phyloP scores from a whole-genome alignment of 2,329 filamentous ascomycete genomes.

The Didymella keratinophila region DNA sequence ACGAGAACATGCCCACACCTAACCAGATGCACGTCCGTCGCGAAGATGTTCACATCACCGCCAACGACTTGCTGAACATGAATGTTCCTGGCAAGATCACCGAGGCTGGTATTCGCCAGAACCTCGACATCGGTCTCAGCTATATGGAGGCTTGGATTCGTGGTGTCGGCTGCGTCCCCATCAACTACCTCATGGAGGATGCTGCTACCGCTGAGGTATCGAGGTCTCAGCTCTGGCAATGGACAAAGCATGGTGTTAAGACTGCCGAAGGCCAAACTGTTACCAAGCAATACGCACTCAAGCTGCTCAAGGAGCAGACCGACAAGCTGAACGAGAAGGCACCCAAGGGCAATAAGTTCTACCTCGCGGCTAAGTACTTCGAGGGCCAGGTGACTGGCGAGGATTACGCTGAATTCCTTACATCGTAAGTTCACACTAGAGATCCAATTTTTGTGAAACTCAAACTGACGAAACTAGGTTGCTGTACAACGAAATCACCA shows the following conservation, averaged over 20 bases:
- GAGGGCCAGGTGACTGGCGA: slow-evolving; percentile 92
- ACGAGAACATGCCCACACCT: slow-evolving; percentile 97
- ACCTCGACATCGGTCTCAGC: slow-evolving; percentile 92
- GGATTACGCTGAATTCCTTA: slow-evolving; percentile 97
- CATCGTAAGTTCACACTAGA: slow-evolving; percentile 65
- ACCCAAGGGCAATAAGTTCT: slow-evolving; percentile 88
- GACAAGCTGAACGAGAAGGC: slow-evolving; percentile 77
- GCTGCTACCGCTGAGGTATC: slow-evolving; percentile 97
- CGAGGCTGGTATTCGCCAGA: slow-evolving; percentile 95
- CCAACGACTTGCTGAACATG: slow-evolving; percentile 96
- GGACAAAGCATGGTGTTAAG: slow-evolving; percentile 76
- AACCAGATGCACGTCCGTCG: slow-evolving; percentile 94
- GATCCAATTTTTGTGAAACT: background rate
- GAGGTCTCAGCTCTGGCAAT: slow-evolving; percentile 95
- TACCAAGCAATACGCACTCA: slow-evolving; percentile 89
- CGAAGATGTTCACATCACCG: slow-evolving; percentile 85
- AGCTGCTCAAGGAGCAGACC: slow-evolving; percentile 85
- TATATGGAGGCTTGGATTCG: slow-evolving; percentile 99
- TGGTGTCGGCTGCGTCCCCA: slow-evolving; percentile 93
- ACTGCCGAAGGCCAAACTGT: slow-evolving; percentile 91
- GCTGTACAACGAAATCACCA: slow-evolving; percentile 87
- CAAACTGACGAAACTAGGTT: slow-evolving; percentile 61
- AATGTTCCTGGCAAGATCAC: slow-evolving; percentile 93
- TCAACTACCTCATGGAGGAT: slow-evolving; percentile 99
- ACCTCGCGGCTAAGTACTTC: slow-evolving; percentile 91